Base-by-base conservation (phyloP, 2,329 filamentous ascomycete species). In the Fusarium incarnatum region DNA sequence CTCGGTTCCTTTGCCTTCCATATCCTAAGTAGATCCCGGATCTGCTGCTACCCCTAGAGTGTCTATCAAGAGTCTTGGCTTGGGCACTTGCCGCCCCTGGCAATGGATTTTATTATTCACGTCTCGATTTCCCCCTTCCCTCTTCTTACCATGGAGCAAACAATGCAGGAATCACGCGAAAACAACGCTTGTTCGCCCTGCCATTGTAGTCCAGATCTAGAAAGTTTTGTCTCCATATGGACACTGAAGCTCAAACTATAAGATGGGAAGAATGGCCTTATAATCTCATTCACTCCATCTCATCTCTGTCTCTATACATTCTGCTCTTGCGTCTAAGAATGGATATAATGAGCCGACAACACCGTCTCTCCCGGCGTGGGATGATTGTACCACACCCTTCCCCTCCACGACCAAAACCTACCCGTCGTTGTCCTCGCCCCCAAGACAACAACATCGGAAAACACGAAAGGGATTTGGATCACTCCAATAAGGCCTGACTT, bases 131-230 rank as follows among this genome's bases (percentile, higher is more conserved):
- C 34, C 4, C n/a, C 27, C 16, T 59, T 50, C 37, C 15, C 20
- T 23, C n/a, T 20, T 22, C 46, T 46, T 28, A 12, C 10, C n/a
- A 8, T 44, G 20, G 18, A 23, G 25, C 34, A 30, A 32, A 20
- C 5, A 27, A 52, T 27, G 18, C 18, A 52, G 22, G 28, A 20
- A 4, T n/a, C 6, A 15, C 41, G 48, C 25, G 44, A 12, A 54
- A 40, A 20, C 49, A 30, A 49, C 42, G 44, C 61, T 66, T 60
- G 40, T 5, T 50, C 55, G 48, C 64, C 49, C 40, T 42, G 30
- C 15, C 46, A 52, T 42, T 30, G 23, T 42, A 12, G 22, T 20
- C 20, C 15, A 41, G 23, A 28, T 37, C 12, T 46, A 22, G 23
- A 28, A 37, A 7, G n/a, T 27, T 15, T 20, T 30, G n/a, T 37